phyloP scores from a whole-genome alignment of 495 filamentous ascomycete species.

The Chaetomidium leptoderma region DNA sequence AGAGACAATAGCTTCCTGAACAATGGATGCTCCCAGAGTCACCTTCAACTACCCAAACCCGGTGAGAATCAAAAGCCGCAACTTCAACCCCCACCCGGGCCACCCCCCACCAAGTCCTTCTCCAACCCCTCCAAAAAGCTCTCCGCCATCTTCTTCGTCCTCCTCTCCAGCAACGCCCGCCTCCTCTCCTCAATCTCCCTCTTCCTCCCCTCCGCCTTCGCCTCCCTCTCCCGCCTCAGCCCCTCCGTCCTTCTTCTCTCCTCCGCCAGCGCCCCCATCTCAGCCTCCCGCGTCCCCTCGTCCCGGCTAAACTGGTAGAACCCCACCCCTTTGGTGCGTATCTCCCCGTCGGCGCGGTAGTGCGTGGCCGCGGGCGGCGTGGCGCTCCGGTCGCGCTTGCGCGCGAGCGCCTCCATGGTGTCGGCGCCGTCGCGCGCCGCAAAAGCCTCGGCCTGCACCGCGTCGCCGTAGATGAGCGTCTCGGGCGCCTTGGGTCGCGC shows the following conservation, averaged over 20 bases:
- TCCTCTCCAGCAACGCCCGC: conserved; percentile 49
- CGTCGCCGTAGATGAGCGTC: conserved; percentile 76
- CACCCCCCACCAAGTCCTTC: conserved; percentile 22
- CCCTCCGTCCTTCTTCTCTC: conserved; percentile 66
- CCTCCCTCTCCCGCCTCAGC: conserved; percentile 52
- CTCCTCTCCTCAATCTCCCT: conserved; percentile 52
- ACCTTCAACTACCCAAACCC: too few species aligned
- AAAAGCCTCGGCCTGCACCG: conserved; percentile 78
- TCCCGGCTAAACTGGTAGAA: conserved; percentile 84
- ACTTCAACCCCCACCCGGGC: not conserved
- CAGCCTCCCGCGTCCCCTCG: conserved; percentile 54
- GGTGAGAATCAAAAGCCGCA: too few species aligned
- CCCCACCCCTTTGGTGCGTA: conserved; percentile 80
- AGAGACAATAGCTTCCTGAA: too few species aligned
- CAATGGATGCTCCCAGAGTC: too few species aligned
- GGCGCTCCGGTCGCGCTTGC: conserved; percentile 64
- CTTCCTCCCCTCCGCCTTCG: conserved; percentile 38
- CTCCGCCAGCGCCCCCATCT: conserved; percentile 70
- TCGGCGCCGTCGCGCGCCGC: conserved; percentile 54
- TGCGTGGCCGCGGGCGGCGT: conserved; percentile 77
- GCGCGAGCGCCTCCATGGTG: conserved; percentile 68
- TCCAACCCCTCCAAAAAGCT: conserved; percentile 61
- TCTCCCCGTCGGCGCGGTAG: conserved; percentile 79
- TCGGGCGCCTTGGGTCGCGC: conserved; percentile 57
- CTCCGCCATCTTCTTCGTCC: conserved; percentile 66